A percentile compares a stretch with the other conserved stretches of the same genome.
Evolutionary conservation across 2,329 filamentous ascomycete genomes (phyloP).

Genomic region (Zymoseptoria passerinii): DNA sequence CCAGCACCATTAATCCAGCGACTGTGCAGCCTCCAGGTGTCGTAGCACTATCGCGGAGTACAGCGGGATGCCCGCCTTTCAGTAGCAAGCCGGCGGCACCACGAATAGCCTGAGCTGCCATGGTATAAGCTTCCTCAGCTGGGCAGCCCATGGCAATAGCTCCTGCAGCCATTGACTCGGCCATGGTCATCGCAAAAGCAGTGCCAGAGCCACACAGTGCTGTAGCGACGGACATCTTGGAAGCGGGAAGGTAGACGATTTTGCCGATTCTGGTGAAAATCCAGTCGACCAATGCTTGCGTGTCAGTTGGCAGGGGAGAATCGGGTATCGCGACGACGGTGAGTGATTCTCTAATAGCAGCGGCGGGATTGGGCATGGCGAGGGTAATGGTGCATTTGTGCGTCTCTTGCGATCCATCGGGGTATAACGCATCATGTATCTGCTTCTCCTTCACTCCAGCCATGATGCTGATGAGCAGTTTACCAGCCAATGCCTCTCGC

Average conservation of each 20-base stretch:
- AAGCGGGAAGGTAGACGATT: slow-evolving; percentile 58
- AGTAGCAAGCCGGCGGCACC: slow-evolving; percentile 63
- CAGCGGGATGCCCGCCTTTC: slow-evolving; percentile 62
- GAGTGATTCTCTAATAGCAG: slow-evolving; percentile 71
- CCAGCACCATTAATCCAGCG: slow-evolving; percentile 61
- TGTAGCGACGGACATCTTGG: slow-evolving; percentile 64
- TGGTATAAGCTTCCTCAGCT: slow-evolving; percentile 61
- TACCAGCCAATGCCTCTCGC: slow-evolving; percentile 2
- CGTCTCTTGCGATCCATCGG: slow-evolving; percentile 42
- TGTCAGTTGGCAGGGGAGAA: slow-evolving; percentile 48
- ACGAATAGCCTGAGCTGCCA: slow-evolving; percentile 73
- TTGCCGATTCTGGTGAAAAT: slow-evolving; percentile 69
- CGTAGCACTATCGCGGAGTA: slow-evolving; percentile 66
- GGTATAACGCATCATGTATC: slow-evolving; percentile 45
- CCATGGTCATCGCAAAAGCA: slow-evolving; percentile 66
- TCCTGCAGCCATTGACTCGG: slow-evolving; percentile 68
- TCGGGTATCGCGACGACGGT: slow-evolving; percentile 60
- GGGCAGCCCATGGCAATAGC: slow-evolving; percentile 72
- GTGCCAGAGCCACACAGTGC: slow-evolving; percentile 67
- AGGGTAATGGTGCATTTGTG: slow-evolving; percentile 59
- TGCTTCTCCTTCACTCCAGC: slow-evolving; percentile 6
- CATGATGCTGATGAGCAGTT: slow-evolving; percentile 8
- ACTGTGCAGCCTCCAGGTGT: slow-evolving; percentile 74
- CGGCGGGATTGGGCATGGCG: slow-evolving; percentile 79
- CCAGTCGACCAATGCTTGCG: slow-evolving; percentile 57